Evolutionary conservation across 2,329 filamentous ascomycete genomes (phyloP).

Genomic region (Rhynchosporium agropyri): DNA sequence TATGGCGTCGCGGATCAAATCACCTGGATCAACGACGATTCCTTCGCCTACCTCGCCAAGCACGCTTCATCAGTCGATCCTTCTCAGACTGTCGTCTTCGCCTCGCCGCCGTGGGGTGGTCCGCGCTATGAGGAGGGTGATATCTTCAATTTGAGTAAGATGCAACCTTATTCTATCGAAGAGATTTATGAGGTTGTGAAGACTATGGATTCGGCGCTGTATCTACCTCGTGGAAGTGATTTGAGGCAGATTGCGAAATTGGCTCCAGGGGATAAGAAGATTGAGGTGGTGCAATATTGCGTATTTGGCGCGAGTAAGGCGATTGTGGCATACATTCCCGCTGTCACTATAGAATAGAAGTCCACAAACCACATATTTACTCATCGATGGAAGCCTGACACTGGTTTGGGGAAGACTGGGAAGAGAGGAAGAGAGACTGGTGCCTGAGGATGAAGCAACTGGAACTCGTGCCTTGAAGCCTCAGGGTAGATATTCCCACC

Average conservation of each 20-base stretch:
- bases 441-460: neutral
- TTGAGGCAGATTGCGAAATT: constrained; percentile 73
- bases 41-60: constrained; percentile 56
- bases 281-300: constrained; percentile 86
- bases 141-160: constrained; percentile 80
- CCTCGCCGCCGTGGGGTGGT: constrained; percentile 74
- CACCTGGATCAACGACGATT: constrained; percentile 85
- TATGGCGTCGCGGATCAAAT: constrained; percentile 81
- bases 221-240: constrained; percentile 83
- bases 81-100: constrained; percentile 59
- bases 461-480: constrained; percentile 28
- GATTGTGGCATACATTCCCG: constrained; percentile 63
- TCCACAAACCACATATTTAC: neutral
- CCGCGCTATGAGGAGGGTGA: constrained; percentile 64
- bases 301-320: constrained; percentile 88
- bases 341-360: constrained; percentile 18
- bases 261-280: constrained; percentile 53
- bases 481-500: constrained; percentile 16
- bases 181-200: constrained; percentile 65
- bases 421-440: neutral
- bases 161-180: constrained; percentile 82
- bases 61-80: constrained; percentile 32
- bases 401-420: neutral
- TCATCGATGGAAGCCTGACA: neutral
- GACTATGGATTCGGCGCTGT: constrained; percentile 68